These are phyloP conservation scores for Chaetomiaceae sp. DNA, from an alignment of 2,329 filamentous ascomycete species.

Conservation along the genomic window DNA sequence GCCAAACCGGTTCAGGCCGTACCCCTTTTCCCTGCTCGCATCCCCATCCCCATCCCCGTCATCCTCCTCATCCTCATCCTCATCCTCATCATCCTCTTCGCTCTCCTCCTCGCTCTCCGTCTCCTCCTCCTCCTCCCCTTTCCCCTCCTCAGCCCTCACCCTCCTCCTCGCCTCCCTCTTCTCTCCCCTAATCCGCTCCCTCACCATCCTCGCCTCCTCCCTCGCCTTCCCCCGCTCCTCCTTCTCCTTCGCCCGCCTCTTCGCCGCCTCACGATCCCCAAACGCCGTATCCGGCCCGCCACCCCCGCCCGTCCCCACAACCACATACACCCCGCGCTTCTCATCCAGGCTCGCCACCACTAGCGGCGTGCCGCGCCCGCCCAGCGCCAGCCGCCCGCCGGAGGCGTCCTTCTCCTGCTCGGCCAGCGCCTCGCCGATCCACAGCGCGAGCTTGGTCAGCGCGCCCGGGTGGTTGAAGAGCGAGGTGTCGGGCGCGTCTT, in stretches of 20 bases:
- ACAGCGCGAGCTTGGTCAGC: constrained; percentile 85
- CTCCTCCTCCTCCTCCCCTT: constrained; percentile 33
- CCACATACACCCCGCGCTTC: constrained; percentile 76
- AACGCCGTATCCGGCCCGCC: constrained; percentile 68
- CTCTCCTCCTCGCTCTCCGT: constrained; percentile 40
- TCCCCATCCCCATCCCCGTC: constrained; percentile 43
- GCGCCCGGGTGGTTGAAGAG: constrained; percentile 91
- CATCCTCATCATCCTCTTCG: constrained; percentile 42
- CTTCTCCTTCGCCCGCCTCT: constrained; percentile 56
- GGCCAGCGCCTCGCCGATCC: constrained; percentile 86
- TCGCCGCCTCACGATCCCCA: constrained; percentile 59
- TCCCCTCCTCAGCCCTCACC: constrained; percentile 41
- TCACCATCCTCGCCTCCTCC: constrained; percentile 55
- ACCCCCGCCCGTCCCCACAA: constrained; percentile 87
- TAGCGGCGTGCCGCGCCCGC: constrained; percentile 71
- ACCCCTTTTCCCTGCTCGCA: constrained; percentile 52
- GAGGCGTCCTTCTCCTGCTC: constrained; percentile 78
- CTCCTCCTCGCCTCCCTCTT: constrained; percentile 47
- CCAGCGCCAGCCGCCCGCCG: constrained; percentile 62
- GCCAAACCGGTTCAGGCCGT: constrained; percentile 83
- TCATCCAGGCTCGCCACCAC: constrained; percentile 90
- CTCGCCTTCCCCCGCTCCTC: constrained; percentile 57
- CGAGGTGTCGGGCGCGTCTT: constrained; percentile 85
- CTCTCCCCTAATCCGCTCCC: constrained; percentile 39
- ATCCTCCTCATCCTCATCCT: constrained; percentile 37